Percentiles rank a stretch among this genome's conserved stretches.
Conservation (phyloP, 148 eudicot species). For the Nepenthes mirabilis region DNA sequence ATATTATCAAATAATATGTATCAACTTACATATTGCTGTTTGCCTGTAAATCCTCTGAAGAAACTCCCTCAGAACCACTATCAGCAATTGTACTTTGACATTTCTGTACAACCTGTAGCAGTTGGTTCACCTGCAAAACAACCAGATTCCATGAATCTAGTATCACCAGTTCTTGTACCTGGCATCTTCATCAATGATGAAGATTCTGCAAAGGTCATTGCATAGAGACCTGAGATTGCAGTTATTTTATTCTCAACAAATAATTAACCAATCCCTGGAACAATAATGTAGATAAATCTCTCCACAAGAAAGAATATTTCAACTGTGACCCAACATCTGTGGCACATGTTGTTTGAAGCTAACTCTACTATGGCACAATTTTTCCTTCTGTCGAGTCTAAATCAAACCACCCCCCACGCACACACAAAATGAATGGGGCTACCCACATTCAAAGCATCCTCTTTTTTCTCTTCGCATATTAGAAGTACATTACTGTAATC, state of each 20-base stretch:
- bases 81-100: conserved; percentile 77
- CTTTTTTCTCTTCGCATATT: too few relatives aligned
- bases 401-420: too few relatives aligned
- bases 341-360: too few relatives aligned
- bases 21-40: conserved; percentile 68
- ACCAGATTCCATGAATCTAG: not conserved
- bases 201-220: not conserved
- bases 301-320: too few relatives aligned
- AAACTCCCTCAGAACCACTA: conserved; percentile 73
- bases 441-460: too few relatives aligned
- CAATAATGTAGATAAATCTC: too few relatives aligned
- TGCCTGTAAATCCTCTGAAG: conserved; percentile 74
- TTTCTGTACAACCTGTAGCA: conserved; percentile 91
- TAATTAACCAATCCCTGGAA: not conserved
- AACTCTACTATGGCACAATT: too few relatives aligned
- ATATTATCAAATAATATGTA: not conserved
- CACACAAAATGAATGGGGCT: too few relatives aligned
- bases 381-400: too few relatives aligned
- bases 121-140: conserved; percentile 65
- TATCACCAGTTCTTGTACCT: not conserved
- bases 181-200: not conserved
- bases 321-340: too few relatives aligned
- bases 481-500: too few relatives aligned
- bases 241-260: too few relatives aligned
- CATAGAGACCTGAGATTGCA: not conserved